Evolutionary conservation across 176 grass and related monocot genomes (phyloP).

Genomic region (Pontederia paniculata): DNA sequence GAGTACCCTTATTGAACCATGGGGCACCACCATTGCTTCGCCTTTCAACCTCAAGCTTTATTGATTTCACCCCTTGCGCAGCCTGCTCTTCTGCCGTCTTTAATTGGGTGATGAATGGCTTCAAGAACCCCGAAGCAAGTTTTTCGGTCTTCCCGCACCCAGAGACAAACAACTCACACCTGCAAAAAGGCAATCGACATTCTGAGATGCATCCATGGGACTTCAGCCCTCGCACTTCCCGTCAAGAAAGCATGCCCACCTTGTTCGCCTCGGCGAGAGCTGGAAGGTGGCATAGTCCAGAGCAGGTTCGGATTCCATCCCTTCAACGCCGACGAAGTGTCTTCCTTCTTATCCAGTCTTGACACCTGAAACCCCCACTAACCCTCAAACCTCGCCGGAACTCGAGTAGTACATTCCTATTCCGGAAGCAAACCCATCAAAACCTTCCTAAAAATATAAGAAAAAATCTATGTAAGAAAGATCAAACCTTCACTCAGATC

Average conservation of each 20-base stretch:
- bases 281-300: conserved; percentile 93
- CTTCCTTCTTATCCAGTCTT: no score
- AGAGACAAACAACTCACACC: conserved; percentile 91
- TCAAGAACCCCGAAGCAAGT: conserved; percentile 91
- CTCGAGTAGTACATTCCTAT: no score
- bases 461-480: no score
- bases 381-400: no score
- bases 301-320: conserved; percentile 60
- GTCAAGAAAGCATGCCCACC: conserved; percentile 35
- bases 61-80: conserved; percentile 25
- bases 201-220: background rate
- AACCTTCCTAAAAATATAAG: no score
- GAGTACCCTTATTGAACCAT: conserved; percentile 96
- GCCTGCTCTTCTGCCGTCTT: conserved; percentile 78
- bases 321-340: no score
- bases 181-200: conserved; percentile 21
- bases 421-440: no score
- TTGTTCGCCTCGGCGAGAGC: conserved; percentile 79
- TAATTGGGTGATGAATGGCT: conserved; percentile 81
- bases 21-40: conserved; percentile 18
- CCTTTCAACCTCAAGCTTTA: conserved; percentile 66
- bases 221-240: conserved; percentile 9
- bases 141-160: conserved; percentile 81
- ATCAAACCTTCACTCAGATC: no score
- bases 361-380: no score